Conservation (phyloP, 345 rosid species). For the Tarenaya hassleriana region DNA sequence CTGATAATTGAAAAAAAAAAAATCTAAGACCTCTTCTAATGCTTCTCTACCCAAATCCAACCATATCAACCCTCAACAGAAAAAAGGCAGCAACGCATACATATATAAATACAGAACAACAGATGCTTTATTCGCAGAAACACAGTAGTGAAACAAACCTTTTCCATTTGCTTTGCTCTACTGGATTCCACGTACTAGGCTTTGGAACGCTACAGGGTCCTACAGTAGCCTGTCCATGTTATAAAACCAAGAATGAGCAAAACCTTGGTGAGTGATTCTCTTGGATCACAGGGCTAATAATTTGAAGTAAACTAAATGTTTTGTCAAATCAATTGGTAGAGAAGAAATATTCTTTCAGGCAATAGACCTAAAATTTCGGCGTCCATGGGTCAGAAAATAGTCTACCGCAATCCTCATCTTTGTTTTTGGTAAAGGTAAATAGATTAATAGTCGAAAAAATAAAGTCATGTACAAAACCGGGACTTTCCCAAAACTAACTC, state of each 20-base stretch:
- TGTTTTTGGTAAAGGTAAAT: too few species aligned
- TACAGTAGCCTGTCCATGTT: constrained; percentile 66
- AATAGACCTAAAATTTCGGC: not conserved
- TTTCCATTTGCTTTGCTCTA: constrained; percentile 93
- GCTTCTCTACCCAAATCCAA: constrained; percentile 13
- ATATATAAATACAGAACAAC: not conserved
- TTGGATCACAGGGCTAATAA: constrained; percentile 2
- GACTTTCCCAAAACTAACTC: too few species aligned
- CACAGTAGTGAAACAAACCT: constrained; percentile 46
- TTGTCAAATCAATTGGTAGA: not conserved
- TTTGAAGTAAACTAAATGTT: too few species aligned
- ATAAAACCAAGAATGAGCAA: constrained; percentile 20
- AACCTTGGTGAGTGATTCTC: constrained; percentile 7
- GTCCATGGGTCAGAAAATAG: not conserved
- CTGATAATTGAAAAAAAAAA: too few species aligned
- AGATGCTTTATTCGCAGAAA: constrained; percentile 15
- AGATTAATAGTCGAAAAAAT: too few species aligned
- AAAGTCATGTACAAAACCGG: too few species aligned
- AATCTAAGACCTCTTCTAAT: constrained; percentile 4
- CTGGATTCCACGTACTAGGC: constrained; percentile 94
- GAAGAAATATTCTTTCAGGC: not conserved
- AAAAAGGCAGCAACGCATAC: constrained; percentile 1
- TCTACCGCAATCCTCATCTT: not conserved
- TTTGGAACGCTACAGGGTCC: constrained; percentile 88
- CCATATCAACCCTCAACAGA: constrained; percentile 11